phyloP scores from a whole-genome alignment of 345 rosid species.

The Eucalyptus rudis region DNA sequence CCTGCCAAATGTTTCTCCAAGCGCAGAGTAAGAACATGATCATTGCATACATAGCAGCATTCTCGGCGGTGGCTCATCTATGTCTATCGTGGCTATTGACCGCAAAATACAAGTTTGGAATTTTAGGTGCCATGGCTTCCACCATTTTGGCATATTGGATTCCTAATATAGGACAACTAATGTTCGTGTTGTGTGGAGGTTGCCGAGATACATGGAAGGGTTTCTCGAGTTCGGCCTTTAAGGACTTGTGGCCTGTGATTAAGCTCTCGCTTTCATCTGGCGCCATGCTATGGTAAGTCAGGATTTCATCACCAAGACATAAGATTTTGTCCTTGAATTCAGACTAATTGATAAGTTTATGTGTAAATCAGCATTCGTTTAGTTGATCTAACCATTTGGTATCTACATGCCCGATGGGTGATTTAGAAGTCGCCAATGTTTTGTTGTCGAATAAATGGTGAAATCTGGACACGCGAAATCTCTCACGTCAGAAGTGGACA shows the following conservation, averaged over 20 bases:
- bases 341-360: neutral
- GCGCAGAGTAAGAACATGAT: conserved; percentile 77
- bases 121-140: conserved; percentile 52
- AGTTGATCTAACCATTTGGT: neutral
- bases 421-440: neutral
- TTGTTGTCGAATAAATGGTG: neutral
- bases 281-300: conserved; percentile 62
- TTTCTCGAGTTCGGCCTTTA: conserved; percentile 50
- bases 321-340: neutral
- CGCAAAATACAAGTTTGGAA: conserved; percentile 33
- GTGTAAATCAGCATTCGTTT: neutral
- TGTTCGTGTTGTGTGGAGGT: conserved; percentile 51
- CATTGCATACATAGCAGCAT: conserved; percentile 52
- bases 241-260: conserved; percentile 53
- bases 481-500: neutral
- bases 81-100: conserved; percentile 62
- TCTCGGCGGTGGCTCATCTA: conserved; percentile 25
- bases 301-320: neutral
- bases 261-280: conserved; percentile 78
- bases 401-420: neutral
- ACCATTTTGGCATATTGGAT: conserved; percentile 69
- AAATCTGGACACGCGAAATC: neutral
- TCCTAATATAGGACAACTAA: conserved; percentile 63
- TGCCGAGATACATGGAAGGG: conserved; percentile 75
- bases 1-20: conserved; percentile 81